A percentile compares a stretch with the other conserved stretches of the same genome.
These are phyloP conservation scores for Sphaceloma murrayae DNA, from an alignment of 2,329 filamentous ascomycete genomes.

Conservation along the genomic window DNA sequence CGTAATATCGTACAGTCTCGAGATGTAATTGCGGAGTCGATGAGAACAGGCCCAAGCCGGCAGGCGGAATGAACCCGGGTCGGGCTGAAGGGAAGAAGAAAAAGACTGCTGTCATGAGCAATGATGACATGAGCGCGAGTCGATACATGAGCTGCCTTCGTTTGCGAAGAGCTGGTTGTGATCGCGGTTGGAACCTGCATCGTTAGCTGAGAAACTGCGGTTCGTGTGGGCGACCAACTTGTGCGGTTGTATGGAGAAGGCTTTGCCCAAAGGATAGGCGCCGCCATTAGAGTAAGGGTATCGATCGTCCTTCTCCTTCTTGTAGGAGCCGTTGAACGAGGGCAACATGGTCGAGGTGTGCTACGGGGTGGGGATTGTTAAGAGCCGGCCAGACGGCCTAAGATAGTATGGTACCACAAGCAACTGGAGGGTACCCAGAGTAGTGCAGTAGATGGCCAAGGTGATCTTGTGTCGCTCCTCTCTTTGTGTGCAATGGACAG, in stretches of 20 bases:
- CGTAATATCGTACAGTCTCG: slow-evolving; percentile 94
- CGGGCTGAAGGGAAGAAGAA: slow-evolving; percentile 67
- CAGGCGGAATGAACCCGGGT: slow-evolving; percentile 49
- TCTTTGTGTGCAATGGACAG: no score
- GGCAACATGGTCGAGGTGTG: slow-evolving; percentile 5
- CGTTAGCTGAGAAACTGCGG: not conserved
- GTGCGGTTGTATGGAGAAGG: slow-evolving; percentile 21
- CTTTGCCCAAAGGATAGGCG: slow-evolving; percentile 19
- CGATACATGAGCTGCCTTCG: slow-evolving; percentile 64
- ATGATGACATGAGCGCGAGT: slow-evolving; percentile 47
- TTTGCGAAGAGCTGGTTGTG: slow-evolving; percentile 62
- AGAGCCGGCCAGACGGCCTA: slow-evolving; percentile 1
- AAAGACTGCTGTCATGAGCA: slow-evolving; percentile 54
- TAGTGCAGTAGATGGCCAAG: no score
- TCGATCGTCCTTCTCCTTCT: slow-evolving; percentile 17
- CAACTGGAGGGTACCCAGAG: not conserved
- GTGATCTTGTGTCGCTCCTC: no score
- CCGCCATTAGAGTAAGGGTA: slow-evolving; percentile 20
- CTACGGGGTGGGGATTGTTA: not conserved
- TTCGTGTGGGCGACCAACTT: slow-evolving; percentile 12
- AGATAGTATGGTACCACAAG: not conserved
- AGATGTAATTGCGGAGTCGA: slow-evolving; percentile 58
- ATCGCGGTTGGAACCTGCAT: slow-evolving; percentile 74
- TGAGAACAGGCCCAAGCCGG: slow-evolving; percentile 62
- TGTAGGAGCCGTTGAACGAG: slow-evolving; percentile 7